Percentiles rank a stretch among this genome's conserved stretches.
Evolutionary conservation across 169 alveolate species (phyloP).

Genomic region (Amoebophrya sp.): DNA sequence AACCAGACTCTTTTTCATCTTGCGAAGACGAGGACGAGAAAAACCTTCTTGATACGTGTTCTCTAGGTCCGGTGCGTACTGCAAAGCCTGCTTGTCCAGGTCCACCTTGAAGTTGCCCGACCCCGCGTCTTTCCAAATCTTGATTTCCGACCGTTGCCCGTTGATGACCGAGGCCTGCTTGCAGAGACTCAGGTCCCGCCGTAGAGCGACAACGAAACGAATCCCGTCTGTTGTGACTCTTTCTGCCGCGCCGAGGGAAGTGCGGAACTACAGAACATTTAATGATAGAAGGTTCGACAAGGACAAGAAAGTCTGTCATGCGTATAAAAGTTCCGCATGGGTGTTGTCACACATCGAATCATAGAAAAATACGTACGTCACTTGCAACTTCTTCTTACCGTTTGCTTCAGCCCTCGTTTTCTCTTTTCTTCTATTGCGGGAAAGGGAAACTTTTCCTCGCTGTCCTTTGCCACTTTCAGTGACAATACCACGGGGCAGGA

Average conservation of each 20-base stretch:
- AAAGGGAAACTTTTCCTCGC: background rate
- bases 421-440: background rate
- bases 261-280: background rate
- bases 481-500: background rate
- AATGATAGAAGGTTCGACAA: background rate
- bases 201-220: background rate
- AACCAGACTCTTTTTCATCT: background rate
- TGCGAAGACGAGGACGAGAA: too few species aligned
- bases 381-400: background rate
- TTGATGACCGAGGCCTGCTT: background rate
- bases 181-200: background rate
- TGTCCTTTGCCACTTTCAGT: background rate
- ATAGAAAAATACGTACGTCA: background rate
- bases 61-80: too few species aligned
- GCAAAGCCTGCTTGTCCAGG: too few species aligned
- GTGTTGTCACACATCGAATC: background rate
- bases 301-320: background rate
- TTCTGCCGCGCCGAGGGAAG: background rate
- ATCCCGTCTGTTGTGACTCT: background rate
- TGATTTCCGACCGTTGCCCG: background rate
- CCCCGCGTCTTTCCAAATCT: background rate
- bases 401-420: background rate
- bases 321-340: background rate
- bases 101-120: background rate
- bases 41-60: too few species aligned